Evolutionary conservation across 2,329 filamentous ascomycete species (phyloP).

Genomic region (Daldinia sp.): DNA sequence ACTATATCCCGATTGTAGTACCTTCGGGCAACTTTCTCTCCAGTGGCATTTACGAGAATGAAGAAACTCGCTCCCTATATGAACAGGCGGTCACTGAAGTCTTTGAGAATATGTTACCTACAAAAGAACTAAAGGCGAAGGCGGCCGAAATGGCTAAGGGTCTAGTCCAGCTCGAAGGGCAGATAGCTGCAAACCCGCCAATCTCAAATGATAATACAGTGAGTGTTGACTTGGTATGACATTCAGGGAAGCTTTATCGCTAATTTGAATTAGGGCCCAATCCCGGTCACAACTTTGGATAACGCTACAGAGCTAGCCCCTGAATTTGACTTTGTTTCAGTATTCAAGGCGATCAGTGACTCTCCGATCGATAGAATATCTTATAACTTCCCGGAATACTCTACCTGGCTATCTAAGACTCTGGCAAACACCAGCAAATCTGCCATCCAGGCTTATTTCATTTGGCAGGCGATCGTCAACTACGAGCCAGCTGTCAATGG

Average conservation of each 20-base stretch:
- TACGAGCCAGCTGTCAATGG: constrained; percentile 8
- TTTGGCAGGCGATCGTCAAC: constrained; percentile 20
- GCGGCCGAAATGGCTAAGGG: constrained; percentile 15
- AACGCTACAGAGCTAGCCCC: constrained; percentile 22
- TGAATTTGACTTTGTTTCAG: constrained; percentile 23
- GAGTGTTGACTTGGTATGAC: not conserved
- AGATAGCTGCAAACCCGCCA: constrained; percentile 3
- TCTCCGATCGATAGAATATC: constrained; percentile 19
- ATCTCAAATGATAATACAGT: not conserved
- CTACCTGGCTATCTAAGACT: constrained; percentile 16
- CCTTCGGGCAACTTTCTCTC: not conserved
- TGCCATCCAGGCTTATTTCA: constrained; percentile 25
- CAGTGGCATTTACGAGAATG: not conserved
- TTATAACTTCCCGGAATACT: constrained; percentile 17
- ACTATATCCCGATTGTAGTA: constrained; percentile 14
- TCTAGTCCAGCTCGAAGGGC: constrained; percentile 19
- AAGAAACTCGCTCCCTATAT: constrained; percentile 7
- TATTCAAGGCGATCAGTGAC: constrained; percentile 15
- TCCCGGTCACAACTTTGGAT: not conserved
- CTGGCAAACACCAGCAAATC: constrained; percentile 21
- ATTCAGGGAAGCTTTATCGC: not conserved
- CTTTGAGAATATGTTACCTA: constrained; percentile 14
- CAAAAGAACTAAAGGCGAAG: constrained; percentile 15
- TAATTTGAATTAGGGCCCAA: constrained; percentile 12
- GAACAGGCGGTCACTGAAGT: constrained; percentile 12